These are phyloP conservation scores for Pseudoperonospora humuli DNA, from an alignment of 352 stramenopile genomes.

Conservation along the genomic window DNA sequence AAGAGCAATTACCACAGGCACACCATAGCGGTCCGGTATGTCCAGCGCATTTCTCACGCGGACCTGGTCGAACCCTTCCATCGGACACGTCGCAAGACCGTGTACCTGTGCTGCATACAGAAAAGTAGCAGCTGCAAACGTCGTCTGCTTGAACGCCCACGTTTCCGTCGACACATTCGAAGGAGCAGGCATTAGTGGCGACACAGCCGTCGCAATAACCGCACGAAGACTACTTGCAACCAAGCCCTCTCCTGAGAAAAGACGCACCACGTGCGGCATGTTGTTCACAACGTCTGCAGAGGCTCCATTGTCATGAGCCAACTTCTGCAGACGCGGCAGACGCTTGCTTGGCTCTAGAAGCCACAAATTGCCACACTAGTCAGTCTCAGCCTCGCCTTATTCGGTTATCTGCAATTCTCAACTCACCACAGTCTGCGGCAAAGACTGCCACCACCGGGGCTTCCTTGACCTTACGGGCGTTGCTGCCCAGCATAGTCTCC, in stretches of 20 bases:
- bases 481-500: conserved; percentile 70
- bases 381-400: not conserved
- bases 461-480: conserved; percentile 65
- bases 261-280: conserved; percentile 48
- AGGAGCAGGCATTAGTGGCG: conserved; percentile 53
- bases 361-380: not conserved
- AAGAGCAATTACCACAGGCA: conserved; percentile 65
- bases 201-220: conserved; percentile 52
- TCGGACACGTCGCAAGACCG: conserved; percentile 59
- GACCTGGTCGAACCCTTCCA: conserved; percentile 75
- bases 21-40: conserved; percentile 68
- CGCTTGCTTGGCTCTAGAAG: conserved; percentile 58
- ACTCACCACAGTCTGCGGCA: conserved; percentile 55
- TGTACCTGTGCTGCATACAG: conserved; percentile 62
- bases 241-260: conserved; percentile 66
- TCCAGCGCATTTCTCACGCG: conserved; percentile 56
- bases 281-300: conserved; percentile 41
- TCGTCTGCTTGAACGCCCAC: conserved; percentile 80
- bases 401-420: not conserved
- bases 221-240: conserved; percentile 45
- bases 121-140: conserved; percentile 63
- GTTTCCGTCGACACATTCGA: conserved; percentile 55
- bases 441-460: conserved; percentile 77
- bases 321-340: conserved; percentile 58
- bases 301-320: conserved; percentile 51